Evolutionary conservation across 164 flowering plant genomes (phyloP), one percentile per base, ranked within the genome.

Genomic region (Cinnamomum chago): DNA sequence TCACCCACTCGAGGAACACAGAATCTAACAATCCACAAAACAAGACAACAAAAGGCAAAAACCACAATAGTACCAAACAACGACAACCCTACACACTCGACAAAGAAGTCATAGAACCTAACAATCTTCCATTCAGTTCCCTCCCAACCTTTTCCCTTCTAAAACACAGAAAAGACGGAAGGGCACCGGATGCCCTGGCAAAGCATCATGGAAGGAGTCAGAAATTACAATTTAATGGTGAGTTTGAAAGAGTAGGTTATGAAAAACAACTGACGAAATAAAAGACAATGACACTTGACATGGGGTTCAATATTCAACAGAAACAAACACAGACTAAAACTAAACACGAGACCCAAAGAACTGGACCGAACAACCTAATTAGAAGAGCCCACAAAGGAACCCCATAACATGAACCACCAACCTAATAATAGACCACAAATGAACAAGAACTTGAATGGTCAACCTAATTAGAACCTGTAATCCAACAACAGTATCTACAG

Each of bases 91-190:
- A 70, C 33, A 77, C 25, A 27, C 17, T 58, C 11, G 67, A 81
- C 77, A 40, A 72, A 75, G 23, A 10, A 20, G 66, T 10, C 40
- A 58, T 10, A 75, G 47, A 7, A 65, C 65, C 69, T 25, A 64
- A 71, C 69, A 75, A 47, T 58, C 52, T 24, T 69, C 73, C 71
- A 24, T 72, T 69, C 35, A 67, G 73, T 76, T 65, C 76, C 85
- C 88, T 79, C 71, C 80, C 86, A 81, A 81, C 78, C 83, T 85
- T 88, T 81, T 76, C 76, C 78, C 75, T 75, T 71, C 70, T 77
- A 88, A 89, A 84, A 71, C 70, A 70, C 47, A 79, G 72, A 81
- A 85, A 84, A 79, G 66, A 67, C 79, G 83, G 50, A 68, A 77
- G 73, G 79, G 79, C 75, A 70, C 35, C 23, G 3, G 70, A 73